phyloP scores from a whole-genome alignment of 164 flowering plant species.

The Protea cynaroides region DNA sequence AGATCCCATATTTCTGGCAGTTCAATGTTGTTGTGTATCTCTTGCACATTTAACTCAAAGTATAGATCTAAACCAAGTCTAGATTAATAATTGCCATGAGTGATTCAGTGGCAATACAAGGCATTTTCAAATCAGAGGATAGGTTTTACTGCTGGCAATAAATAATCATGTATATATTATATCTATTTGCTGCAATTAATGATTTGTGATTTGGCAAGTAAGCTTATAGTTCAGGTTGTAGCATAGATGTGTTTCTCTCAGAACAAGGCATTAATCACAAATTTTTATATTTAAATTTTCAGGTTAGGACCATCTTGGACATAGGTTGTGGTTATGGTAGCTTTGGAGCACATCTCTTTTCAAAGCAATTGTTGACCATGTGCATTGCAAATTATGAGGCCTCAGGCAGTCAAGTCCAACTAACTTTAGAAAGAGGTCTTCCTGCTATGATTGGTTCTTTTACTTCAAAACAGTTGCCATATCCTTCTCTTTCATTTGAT shows the following conservation, averaged over 20 bases:
- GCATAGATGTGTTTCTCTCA: not conserved
- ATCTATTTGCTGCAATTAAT: not conserved
- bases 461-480: conserved; percentile 72
- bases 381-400: conserved; percentile 88
- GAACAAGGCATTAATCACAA: not conserved
- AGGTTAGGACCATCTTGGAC: conserved; percentile 93
- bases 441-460: conserved; percentile 96
- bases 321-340: conserved; percentile 99
- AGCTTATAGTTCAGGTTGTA: not conserved
- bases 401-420: conserved; percentile 96
- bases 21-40: not conserved
- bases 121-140: not conserved
- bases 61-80: not conserved
- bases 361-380: conserved; percentile 78
- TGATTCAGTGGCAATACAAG: not conserved
- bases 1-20: not conserved
- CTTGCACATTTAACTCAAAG: not conserved
- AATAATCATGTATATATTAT: not conserved
- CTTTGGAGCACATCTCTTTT: conserved; percentile 95
- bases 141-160: not conserved
- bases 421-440: conserved; percentile 97
- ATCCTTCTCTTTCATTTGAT: conserved; percentile 91
- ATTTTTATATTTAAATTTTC: conserved; percentile 17
- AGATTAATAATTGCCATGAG: not conserved
- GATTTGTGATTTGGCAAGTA: not conserved